phyloP scores from a whole-genome alignment of 176 grass and related monocot genomes.

The Bonia amplexicaulis region DNA sequence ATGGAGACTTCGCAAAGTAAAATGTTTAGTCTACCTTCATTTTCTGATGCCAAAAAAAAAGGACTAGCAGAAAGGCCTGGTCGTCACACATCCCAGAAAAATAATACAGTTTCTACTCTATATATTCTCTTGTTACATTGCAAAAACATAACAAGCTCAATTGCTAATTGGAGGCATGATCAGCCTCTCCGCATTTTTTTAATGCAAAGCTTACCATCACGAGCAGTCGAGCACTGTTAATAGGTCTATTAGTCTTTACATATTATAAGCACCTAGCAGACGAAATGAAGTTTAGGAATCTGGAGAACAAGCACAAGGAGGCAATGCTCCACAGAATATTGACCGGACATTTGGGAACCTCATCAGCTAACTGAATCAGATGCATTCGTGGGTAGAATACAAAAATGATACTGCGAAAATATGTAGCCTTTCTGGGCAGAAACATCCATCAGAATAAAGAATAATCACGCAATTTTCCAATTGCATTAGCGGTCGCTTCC shows the following conservation, averaged over 20 bases:
- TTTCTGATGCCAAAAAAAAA: neutral
- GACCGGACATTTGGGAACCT: neutral
- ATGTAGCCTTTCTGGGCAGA: neutral
- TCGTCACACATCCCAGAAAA: neutral
- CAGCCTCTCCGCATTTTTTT: neutral
- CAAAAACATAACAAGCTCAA: neutral
- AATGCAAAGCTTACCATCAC: neutral
- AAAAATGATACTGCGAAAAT: neutral
- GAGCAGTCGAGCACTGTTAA: neutral
- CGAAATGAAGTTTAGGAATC: neutral
- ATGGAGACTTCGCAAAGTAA: too few species aligned
- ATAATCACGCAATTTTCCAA: slow-evolving; percentile 1
- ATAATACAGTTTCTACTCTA: too few species aligned
- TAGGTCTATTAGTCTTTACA: neutral
- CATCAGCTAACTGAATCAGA: neutral
- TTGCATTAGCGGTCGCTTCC: slow-evolving; percentile 32
- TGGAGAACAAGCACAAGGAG: neutral
- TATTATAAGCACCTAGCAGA: neutral
- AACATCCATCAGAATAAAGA: slow-evolving; percentile 19
- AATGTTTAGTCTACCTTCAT: neutral
- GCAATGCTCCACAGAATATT: neutral
- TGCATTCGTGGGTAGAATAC: neutral
- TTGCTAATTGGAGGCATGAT: neutral
- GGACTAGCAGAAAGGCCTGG: neutral
- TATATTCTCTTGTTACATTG: neutral